Conservation (phyloP, 1,139 yeast genomes). For the Kodamaea arcana region DNA sequence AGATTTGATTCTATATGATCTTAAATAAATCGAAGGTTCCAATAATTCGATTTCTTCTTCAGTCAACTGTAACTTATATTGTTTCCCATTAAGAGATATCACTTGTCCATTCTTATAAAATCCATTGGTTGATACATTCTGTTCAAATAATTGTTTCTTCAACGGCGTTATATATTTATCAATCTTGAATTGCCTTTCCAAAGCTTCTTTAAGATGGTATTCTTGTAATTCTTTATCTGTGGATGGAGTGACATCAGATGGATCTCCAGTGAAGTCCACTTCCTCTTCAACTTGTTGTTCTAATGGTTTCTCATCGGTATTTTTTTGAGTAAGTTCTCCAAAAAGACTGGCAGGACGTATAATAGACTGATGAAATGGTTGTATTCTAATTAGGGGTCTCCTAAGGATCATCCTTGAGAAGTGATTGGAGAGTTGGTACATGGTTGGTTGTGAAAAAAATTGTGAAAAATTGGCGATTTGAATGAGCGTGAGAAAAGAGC, state of each 20-base stretch:
- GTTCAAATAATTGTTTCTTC: slow-evolving; percentile 59
- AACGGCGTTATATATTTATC: slow-evolving; percentile 62
- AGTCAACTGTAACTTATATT: slow-evolving; percentile 55
- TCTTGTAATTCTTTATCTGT: slow-evolving; percentile 35
- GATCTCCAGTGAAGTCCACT: slow-evolving; percentile 9
- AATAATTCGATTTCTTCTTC: slow-evolving; percentile 67
- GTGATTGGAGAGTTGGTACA: slow-evolving; percentile 1
- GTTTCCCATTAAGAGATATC: slow-evolving; percentile 44
- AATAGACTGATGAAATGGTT: not conserved
- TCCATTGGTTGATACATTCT: slow-evolving; percentile 64
- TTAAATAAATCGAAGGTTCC: slow-evolving; percentile 79
- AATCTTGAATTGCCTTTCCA: slow-evolving; percentile 23
- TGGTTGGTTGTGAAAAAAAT: not conserved
- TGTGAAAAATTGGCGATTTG: not conserved
- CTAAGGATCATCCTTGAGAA: slow-evolving; percentile 6
- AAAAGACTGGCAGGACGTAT: slow-evolving; percentile 19
- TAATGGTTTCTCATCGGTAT: slow-evolving; percentile 9
- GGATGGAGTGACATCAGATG: slow-evolving; percentile 17
- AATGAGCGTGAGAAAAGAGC: no score
- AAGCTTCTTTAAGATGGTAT: slow-evolving; percentile 28
- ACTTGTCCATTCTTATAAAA: slow-evolving; percentile 64
- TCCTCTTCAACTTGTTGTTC: slow-evolving; percentile 10
- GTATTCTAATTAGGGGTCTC: slow-evolving; percentile 2
- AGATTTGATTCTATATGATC: slow-evolving; percentile 76
- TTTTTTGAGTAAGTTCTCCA: slow-evolving; percentile 26